These are phyloP conservation scores for Lichtheimia ornata DNA, from an alignment of 371 early-diverging fungal species.

Conservation along the genomic window DNA sequence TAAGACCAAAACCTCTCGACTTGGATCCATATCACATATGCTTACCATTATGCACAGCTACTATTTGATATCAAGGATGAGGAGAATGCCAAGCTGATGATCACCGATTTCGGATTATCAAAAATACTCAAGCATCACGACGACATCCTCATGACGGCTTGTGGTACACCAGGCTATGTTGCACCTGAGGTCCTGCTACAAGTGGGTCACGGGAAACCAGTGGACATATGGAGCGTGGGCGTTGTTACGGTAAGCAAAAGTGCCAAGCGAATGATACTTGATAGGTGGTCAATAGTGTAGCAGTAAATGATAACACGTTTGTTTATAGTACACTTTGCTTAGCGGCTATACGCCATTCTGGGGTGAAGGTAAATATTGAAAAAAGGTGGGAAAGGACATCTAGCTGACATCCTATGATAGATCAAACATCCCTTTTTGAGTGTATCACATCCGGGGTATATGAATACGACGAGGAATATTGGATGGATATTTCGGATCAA, in stretches of 20 bases:
- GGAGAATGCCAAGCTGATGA: conserved; percentile 56
- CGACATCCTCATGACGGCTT: conserved; percentile 74
- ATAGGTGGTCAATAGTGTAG: not conserved
- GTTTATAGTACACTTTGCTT: conserved; percentile 72
- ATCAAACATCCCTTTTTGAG: conserved; percentile 9
- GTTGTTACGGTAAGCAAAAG: conserved; percentile 67
- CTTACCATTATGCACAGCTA: conserved; percentile 31
- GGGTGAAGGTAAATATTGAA: conserved; percentile 50
- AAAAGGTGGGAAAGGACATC: not conserved
- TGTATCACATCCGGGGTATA: conserved; percentile 70
- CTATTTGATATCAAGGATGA: conserved; percentile 56
- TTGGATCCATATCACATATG: not conserved
- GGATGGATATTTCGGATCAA: conserved; percentile 74
- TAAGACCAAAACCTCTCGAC: conserved; percentile 10
- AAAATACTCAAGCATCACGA: conserved; percentile 72
- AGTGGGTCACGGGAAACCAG: conserved; percentile 65
- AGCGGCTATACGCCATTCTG: conserved; percentile 93
- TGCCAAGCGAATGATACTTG: no score
- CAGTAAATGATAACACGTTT: not conserved
- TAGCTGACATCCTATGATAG: not conserved
- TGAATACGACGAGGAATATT: conserved; percentile 78
- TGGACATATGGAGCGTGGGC: conserved; percentile 92
- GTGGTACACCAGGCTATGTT: conserved; percentile 89
- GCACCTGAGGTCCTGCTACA: conserved; percentile 84
- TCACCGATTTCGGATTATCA: conserved; percentile 83